Base-by-base conservation (phyloP, 176 grass and related monocot genomes). In the Zea luxurians region DNA sequence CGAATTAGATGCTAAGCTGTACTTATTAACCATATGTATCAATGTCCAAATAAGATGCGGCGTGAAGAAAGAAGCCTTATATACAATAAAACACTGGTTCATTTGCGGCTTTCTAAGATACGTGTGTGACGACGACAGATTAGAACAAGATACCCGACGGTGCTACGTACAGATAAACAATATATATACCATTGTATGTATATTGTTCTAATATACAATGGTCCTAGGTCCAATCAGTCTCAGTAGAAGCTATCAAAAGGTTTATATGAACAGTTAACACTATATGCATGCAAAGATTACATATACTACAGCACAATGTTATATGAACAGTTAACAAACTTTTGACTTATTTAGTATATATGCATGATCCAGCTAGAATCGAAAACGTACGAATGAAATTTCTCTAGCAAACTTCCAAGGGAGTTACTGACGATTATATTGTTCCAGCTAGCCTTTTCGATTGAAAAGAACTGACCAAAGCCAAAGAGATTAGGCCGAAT, bases 401-500 rank as follows among this genome's bases (percentile, higher is more conserved):
- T 72, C 55, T 71, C 40, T 49, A 12, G 11, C 42, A 84, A 75
- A 35, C 35, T 13, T 84, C 86, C 77, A 64, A 80, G 37, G 37
- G 16, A 27, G n/a, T 89, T 53, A 80, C 48, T 71, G 21, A 69
- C 75, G 76, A 76, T 77, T 27, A 27, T 27, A 27, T 27, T 81
- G 49, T 84, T 64, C 13, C 58, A 3, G 3, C 71, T 76, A 41
- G 21, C 71, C 82, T 81, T 27, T 81, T 88, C 7, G 12, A 64
- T 60, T 50, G 82, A 84, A 84, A 81, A 77, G 48, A 70, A 88
- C 86, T 71, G 17, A 79, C 43, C 76, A 8, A 43, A 36, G 35
- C 11, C 64, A 65, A 80, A 47, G 48, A 71, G 77, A 80, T 66
- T 58, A 77, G 82, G 36, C 41, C 44, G 11, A 47, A 55, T 15